Evolutionary conservation across 179 eudicot genomes (phyloP), one percentile per base, ranked within the genome.

Genomic region (Patellifolia procumbens): DNA sequence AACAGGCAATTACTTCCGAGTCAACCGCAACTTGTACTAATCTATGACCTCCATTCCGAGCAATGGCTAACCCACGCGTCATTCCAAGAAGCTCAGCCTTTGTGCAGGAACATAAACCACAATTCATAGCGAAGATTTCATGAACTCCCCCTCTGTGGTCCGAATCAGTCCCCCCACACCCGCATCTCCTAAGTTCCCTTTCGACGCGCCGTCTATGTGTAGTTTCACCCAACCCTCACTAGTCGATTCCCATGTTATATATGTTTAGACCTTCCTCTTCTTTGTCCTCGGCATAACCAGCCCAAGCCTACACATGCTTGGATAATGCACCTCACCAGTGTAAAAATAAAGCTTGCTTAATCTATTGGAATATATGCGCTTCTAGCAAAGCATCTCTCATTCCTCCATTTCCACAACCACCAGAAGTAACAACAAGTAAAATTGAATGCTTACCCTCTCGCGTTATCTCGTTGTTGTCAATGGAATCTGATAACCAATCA

Each of bases 371-470:
- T 37, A 6, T 37, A 22, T 5, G 20, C 24, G 12, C 12, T 20
- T 0, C 20, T 24, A 31, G 17, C 20, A 11, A 63, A 63, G 7
- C 42, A 4, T 34, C 43, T 4, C 7, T 16, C 9, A 34, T 65
- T 65, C 11, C 69, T 39, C 69, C 69, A 65, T 20, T 29, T 7
- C 69, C 69, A 65, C 3, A 65, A 17, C 69, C 48, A 65, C 69
- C 69, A 65, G 4, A 19, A 22, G 48, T 12, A 1, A 20, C 35
- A n/a, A 29, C 1, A 9, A 65, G 39, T 3, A 49, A 4, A 0
- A 16, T 6, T 45, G 48, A 17, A 20, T 17, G 5, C 5, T 13
- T 13, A 10, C 16, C 52, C 1, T 19, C 52, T 19, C 16, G 2
- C 52, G 0, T 3, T 10, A 48, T 0, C 2, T 11, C 2, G 13